A percentile compares a stretch with the other conserved stretches of the same genome.
These are phyloP conservation scores for Lentinula sp. DNA, from an alignment of 768 basidiomycete genomes.

Conservation along the genomic window DNA sequence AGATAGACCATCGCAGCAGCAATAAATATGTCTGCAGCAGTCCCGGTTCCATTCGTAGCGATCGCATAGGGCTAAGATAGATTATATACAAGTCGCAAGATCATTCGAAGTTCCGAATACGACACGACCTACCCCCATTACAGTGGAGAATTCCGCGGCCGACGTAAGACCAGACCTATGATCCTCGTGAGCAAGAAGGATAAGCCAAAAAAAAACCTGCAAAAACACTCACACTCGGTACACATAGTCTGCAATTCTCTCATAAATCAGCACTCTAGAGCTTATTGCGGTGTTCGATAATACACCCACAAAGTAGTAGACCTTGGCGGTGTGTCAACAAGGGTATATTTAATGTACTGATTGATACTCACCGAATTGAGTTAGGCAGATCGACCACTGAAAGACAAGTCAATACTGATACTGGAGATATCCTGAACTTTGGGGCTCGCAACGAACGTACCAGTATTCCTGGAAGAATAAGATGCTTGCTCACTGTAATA, in stretches of 20 bases:
- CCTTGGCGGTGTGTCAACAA: neutral
- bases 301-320: neutral
- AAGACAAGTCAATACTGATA: neutral
- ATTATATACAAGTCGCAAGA: neutral
- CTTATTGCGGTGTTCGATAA: neutral
- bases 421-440: too few relatives aligned
- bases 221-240: neutral
- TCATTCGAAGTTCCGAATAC: neutral
- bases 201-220: neutral
- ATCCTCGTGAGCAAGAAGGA: neutral
- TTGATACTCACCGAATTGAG: constrained; percentile 1
- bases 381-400: neutral
- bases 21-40: neutral
- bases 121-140: neutral
- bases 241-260: neutral
- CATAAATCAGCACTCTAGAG: neutral
- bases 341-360: neutral
- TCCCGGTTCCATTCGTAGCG: neutral
- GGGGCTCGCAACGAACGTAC: neutral
- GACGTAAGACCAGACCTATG: neutral
- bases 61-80: neutral
- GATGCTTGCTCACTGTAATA: neutral
- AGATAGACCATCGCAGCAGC: constrained; percentile 1
- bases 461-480: neutral
- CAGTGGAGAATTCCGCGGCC: neutral